Conservation (phyloP, 2,329 filamentous ascomycete species). For the Fusarium concolor region DNA sequence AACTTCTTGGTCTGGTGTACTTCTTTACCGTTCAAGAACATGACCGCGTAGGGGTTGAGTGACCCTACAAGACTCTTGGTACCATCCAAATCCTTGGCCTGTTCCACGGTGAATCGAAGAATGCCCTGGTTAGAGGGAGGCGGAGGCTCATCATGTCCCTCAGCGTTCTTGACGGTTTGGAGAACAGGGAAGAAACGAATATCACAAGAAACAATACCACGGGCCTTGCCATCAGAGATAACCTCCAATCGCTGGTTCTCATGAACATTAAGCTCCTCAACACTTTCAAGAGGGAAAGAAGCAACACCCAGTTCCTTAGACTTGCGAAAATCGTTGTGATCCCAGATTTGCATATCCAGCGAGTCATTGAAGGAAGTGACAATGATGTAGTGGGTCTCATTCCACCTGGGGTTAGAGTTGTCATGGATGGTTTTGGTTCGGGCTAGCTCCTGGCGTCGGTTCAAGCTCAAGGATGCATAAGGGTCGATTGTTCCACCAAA, state of each 20-base stretch:
- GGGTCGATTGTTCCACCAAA: constrained; percentile 93
- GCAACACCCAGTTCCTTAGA: constrained; percentile 93
- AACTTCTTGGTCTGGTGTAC: constrained; percentile 90
- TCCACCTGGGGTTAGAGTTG: constrained; percentile 90
- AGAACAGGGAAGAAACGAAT: constrained; percentile 96
- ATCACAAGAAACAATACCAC: constrained; percentile 83
- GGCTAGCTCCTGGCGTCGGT: constrained; percentile 82
- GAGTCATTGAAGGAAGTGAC: constrained; percentile 90
- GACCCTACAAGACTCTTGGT: constrained; percentile 91
- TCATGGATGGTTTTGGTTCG: constrained; percentile 90
- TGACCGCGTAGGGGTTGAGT: constrained; percentile 88
- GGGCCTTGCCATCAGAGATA: constrained; percentile 82
- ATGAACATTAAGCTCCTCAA: constrained; percentile 80
- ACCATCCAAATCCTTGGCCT: constrained; percentile 94
- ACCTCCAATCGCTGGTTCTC: constrained; percentile 90
- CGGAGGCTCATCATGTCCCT: constrained; percentile 82
- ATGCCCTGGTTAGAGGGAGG: constrained; percentile 96
- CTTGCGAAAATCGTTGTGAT: constrained; percentile 96
- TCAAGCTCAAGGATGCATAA: constrained; percentile 86
- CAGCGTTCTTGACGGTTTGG: constrained; percentile 75
- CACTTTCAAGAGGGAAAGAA: constrained; percentile 83
- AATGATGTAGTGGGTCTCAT: constrained; percentile 96
- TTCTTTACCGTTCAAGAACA: constrained; percentile 92
- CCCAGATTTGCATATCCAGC: constrained; percentile 85
- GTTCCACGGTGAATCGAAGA: constrained; percentile 90